Percentiles rank a stretch among this genome's conserved stretches.
Evolutionary conservation across 306 rosid species (phyloP).

Genomic region (Myrica gale): DNA sequence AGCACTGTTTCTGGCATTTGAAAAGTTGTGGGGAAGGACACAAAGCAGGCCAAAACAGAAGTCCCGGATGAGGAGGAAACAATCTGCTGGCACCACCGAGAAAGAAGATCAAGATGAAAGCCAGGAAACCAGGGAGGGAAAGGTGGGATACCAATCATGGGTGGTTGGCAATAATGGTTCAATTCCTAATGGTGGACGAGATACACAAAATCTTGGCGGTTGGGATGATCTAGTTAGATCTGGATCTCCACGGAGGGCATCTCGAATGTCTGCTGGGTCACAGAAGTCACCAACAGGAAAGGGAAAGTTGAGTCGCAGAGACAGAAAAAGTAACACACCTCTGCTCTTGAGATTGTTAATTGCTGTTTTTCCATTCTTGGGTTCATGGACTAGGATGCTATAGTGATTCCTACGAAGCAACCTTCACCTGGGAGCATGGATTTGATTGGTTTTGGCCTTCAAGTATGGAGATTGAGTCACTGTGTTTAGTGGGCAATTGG

Average conservation of each 20-base stretch:
- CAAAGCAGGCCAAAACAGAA: constrained; percentile 55
- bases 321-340: constrained; percentile 65
- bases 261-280: constrained; percentile 33
- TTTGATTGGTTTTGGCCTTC: constrained; percentile 19
- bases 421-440: constrained; percentile 17
- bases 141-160: constrained; percentile 73
- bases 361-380: constrained; percentile 88
- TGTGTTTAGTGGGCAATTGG: background rate
- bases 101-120: constrained; percentile 45
- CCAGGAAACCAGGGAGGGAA: constrained; percentile 37
- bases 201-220: constrained; percentile 58
- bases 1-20: constrained; percentile 67
- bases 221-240: constrained; percentile 86
- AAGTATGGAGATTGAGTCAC: constrained; percentile 19
- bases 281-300: constrained; percentile 32
- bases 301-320: constrained; percentile 69
- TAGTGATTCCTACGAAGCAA: constrained; percentile 23
- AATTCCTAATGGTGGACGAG: constrained; percentile 33
- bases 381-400: constrained; percentile 84
- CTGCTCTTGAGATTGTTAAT: constrained; percentile 74
- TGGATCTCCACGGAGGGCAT: constrained; percentile 36
- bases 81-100: constrained; percentile 33
- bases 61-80: constrained; percentile 52
- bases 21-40: constrained; percentile 63
- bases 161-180: constrained; percentile 49